Percentiles rank a stretch among this genome's conserved stretches.
phyloP scores from a whole-genome alignment of 1,284 basidiomycete species.

The Cutaneotrichosporon sp. region DNA sequence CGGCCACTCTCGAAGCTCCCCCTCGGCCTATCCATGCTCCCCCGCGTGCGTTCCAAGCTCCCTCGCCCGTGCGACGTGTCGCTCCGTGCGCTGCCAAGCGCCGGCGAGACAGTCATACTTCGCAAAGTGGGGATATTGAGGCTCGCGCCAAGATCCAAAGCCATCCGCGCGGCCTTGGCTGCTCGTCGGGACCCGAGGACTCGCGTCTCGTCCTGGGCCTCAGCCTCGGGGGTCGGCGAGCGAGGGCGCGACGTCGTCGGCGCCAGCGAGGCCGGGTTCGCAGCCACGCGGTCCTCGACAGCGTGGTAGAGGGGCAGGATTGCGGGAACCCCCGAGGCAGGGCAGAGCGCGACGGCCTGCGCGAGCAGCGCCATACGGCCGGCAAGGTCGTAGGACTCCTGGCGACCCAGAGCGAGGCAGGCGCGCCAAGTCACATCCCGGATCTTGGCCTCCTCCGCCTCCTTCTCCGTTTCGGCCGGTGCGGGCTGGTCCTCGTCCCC shows the following conservation, averaged over 20 bases:
- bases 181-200: slow-evolving; percentile 44
- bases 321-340: slow-evolving; percentile 67
- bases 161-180: slow-evolving; percentile 41
- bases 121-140: slow-evolving; percentile 5
- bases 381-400: slow-evolving; percentile 66
- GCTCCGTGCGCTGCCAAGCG: background rate
- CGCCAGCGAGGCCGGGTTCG: slow-evolving; percentile 3
- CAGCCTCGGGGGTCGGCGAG: background rate
- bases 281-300: slow-evolving; percentile 33
- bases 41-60: too few species aligned
- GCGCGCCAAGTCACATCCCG: slow-evolving; percentile 54
- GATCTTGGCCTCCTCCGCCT: slow-evolving; percentile 4
- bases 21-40: background rate
- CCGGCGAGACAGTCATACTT: slow-evolving; percentile 9
- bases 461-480: background rate
- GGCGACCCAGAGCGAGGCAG: slow-evolving; percentile 59
- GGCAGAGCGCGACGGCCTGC: slow-evolving; percentile 79
- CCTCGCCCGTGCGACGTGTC: too few species aligned
- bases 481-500: background rate
- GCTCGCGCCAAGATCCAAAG: slow-evolving; percentile 15
- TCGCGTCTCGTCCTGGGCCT: slow-evolving; percentile 26
- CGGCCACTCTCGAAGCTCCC: background rate
- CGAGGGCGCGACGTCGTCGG: background rate
- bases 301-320: slow-evolving; percentile 67
- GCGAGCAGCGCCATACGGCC: slow-evolving; percentile 71